These are phyloP conservation scores for Boletus subparvulus DNA, from an alignment of 768 basidiomycete genomes.

Conservation along the genomic window DNA sequence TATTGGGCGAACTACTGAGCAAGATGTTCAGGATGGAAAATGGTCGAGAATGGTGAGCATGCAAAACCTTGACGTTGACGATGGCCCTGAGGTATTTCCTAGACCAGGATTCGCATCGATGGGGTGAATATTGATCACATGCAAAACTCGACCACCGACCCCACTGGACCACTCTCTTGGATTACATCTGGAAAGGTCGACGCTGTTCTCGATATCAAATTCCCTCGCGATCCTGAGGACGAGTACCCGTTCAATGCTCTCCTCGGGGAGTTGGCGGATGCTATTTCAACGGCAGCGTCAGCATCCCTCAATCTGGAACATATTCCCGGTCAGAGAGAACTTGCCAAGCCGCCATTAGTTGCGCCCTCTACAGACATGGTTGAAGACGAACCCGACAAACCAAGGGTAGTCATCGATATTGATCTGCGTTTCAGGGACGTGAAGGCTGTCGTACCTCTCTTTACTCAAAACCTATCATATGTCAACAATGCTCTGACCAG, in stretches of 20 bases:
- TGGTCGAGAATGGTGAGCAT: conserved; percentile 84
- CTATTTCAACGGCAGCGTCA: conserved; percentile 64
- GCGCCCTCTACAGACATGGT: conserved; percentile 55
- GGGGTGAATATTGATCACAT: conserved; percentile 96
- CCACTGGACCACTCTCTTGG: conserved; percentile 90
- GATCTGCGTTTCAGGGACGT: conserved; percentile 93
- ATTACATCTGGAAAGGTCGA: conserved; percentile 96
- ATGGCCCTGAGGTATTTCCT: background rate
- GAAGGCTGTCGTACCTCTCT: conserved; percentile 93
- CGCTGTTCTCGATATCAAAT: conserved; percentile 96
- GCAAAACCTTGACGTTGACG: background rate
- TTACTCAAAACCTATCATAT: conserved; percentile 84
- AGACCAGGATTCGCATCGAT: conserved; percentile 96
- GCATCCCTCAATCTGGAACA: conserved; percentile 49
- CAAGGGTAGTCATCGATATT: conserved; percentile 79
- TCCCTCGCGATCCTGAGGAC: conserved; percentile 78
- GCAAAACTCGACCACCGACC: conserved; percentile 75
- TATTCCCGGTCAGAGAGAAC: conserved; percentile 84
- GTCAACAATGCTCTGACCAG: conserved; percentile 90
- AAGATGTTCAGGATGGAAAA: conserved; percentile 76
- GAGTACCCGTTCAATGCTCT: conserved; percentile 74
- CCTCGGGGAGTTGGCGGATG: conserved; percentile 87
- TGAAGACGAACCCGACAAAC: conserved; percentile 32
- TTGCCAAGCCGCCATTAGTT: conserved; percentile 82
- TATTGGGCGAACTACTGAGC: conserved; percentile 86